phyloP scores from a whole-genome alignment of 179 eudicot species.

The Beta macrorhiza region DNA sequence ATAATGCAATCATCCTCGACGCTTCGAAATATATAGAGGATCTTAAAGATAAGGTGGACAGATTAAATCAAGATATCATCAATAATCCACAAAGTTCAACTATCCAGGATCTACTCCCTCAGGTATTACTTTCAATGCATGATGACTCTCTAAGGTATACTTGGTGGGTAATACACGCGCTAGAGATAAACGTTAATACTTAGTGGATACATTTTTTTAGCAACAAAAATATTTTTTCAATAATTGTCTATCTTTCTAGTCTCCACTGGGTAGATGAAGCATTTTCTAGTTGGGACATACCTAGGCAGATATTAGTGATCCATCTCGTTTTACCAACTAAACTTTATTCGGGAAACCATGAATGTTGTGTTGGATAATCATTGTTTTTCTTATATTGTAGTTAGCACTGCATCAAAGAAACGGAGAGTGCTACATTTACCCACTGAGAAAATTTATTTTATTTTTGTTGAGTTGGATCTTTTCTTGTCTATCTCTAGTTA shows the following conservation, averaged over 20 bases:
- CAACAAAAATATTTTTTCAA: too few species aligned
- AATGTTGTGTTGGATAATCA: not conserved
- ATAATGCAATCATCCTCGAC: constrained; percentile 66
- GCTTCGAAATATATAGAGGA: constrained; percentile 86
- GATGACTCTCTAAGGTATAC: not conserved
- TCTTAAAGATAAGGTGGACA: constrained; percentile 74
- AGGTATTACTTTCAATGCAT: not conserved
- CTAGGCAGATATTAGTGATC: not conserved
- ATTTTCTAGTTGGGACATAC: too few species aligned
- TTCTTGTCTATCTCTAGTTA: too few species aligned
- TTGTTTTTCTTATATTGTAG: not conserved
- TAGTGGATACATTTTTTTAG: too few species aligned
- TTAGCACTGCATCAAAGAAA: too few species aligned
- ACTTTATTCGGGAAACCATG: not conserved
- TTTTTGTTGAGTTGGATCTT: too few species aligned
- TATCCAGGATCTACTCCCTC: constrained; percentile 47
- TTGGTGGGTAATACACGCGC: too few species aligned
- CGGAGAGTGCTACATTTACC: not conserved
- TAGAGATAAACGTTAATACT: too few species aligned
- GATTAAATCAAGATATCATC: constrained; percentile 53
- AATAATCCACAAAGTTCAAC: constrained; percentile 40
- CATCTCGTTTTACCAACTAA: not conserved
- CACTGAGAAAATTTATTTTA: too few species aligned
- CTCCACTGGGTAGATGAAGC: too few species aligned
- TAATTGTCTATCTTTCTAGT: too few species aligned